Percentiles rank a stretch among this genome's conserved stretches.
Conservation (phyloP, 257 asterid species). For the Leptodermis oblonga region DNA sequence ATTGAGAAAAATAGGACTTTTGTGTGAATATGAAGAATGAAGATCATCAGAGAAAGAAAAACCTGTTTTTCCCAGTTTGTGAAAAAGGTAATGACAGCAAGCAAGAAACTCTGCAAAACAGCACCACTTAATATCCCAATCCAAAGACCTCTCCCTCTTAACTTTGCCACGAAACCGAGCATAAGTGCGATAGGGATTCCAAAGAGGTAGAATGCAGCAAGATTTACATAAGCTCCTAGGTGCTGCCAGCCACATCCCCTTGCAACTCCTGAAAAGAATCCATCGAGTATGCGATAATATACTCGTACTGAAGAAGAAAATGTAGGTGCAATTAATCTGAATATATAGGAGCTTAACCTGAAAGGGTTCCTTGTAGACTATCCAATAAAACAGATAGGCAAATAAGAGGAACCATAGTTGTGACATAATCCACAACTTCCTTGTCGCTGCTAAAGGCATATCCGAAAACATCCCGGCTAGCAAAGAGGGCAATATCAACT, state of each 20-base stretch:
- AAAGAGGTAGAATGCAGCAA: slow-evolving; percentile 40
- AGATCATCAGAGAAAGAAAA: neutral
- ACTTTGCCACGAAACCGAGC: slow-evolving; percentile 29
- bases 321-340: too few species aligned
- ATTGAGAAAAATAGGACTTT: neutral
- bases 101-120: slow-evolving; percentile 26
- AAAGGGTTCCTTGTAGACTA: slow-evolving; percentile 46
- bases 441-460: slow-evolving; percentile 40
- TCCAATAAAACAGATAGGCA: slow-evolving; percentile 43
- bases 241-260: slow-evolving; percentile 65
- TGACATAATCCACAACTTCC: slow-evolving; percentile 43
- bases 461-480: slow-evolving; percentile 35
- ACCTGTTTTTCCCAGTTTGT: slow-evolving; percentile 41
- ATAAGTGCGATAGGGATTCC: slow-evolving; percentile 44
- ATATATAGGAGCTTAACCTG: slow-evolving; percentile 31
- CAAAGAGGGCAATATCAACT: slow-evolving; percentile 22
- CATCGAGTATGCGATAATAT: neutral
- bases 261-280: slow-evolving; percentile 38
- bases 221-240: slow-evolving; percentile 47
- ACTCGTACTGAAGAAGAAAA: neutral
- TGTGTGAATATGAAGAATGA: neutral
- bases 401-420: slow-evolving; percentile 46
- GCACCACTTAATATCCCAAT: slow-evolving; percentile 44
- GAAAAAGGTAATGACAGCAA: slow-evolving; percentile 32
- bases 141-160: slow-evolving; percentile 53